Conservation (phyloP, 306 rosid genomes). For the Prunus davidiana region DNA sequence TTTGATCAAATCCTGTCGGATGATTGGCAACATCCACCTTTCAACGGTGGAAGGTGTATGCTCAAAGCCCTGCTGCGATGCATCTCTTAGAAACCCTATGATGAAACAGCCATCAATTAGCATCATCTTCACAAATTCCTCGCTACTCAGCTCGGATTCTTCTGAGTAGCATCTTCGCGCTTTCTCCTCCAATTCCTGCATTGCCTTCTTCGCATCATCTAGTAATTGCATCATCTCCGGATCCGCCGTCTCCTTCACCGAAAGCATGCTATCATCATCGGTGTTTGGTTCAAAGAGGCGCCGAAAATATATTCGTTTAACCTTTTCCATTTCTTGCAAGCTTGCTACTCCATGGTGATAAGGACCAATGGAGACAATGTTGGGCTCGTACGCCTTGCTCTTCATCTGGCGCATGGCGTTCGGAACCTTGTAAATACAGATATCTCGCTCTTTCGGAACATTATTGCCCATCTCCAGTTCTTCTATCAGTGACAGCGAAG, state of each 20-base stretch:
- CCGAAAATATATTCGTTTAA: background rate
- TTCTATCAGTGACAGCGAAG: background rate
- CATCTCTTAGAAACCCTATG: conserved; percentile 33
- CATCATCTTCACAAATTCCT: conserved; percentile 40
- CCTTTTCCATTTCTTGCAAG: conserved; percentile 8
- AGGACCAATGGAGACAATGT: conserved; percentile 13
- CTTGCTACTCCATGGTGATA: background rate
- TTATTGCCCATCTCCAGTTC: background rate
- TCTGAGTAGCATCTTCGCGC: conserved; percentile 28
- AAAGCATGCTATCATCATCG: no score
- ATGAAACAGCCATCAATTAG: conserved; percentile 36
- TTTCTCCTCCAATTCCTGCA: conserved; percentile 17
- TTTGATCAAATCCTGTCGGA: conserved; percentile 37
- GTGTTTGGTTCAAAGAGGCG: background rate
- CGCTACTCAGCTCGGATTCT: conserved; percentile 12
- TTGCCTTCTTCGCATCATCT: conserved; percentile 14
- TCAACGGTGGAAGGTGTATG: conserved; percentile 8
- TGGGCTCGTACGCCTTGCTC: conserved; percentile 11
- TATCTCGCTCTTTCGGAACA: background rate
- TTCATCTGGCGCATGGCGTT: background rate
- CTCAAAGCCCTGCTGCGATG: background rate
- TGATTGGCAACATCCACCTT: conserved; percentile 43
- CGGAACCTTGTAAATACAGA: conserved; percentile 14
- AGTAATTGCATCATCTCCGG: background rate
- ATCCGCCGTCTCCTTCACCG: no score